These are phyloP conservation scores for Lolium perenne DNA, from an alignment of 176 grass and related monocot species.

Conservation along the genomic window DNA sequence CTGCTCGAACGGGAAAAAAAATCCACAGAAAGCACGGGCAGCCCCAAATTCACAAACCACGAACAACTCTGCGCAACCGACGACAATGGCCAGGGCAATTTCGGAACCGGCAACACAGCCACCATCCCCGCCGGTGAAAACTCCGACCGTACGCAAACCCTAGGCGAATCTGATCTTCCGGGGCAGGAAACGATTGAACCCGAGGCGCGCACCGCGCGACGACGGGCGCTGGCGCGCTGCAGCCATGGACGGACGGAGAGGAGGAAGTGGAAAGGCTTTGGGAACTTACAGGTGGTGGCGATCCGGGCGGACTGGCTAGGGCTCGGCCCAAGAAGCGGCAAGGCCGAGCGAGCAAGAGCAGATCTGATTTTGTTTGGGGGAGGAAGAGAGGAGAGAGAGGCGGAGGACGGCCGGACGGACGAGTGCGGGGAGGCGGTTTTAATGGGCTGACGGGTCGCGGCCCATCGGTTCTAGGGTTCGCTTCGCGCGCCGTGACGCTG, in stretches of 20 bases:
- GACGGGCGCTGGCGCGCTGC: not conserved
- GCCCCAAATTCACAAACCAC: not conserved
- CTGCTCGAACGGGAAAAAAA: not conserved
- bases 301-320: not conserved
- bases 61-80: not conserved
- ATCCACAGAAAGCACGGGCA: not conserved
- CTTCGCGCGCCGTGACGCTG: not conserved
- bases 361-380: not conserved
- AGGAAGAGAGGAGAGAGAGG: not conserved
- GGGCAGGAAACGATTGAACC: not conserved
- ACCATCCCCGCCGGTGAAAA: not conserved
- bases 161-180: not conserved
- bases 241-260: not conserved
- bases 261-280: not conserved
- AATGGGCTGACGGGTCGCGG: slow-evolving; percentile 25
- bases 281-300: slow-evolving; percentile 29
- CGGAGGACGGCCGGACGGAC: not conserved
- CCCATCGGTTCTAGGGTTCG: slow-evolving; percentile 29
- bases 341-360: slow-evolving; percentile 5
- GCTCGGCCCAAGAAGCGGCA: slow-evolving; percentile 44
- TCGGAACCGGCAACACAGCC: not conserved
- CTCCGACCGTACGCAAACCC: not conserved
- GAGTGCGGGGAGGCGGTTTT: not conserved
- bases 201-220: not conserved
- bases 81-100: not conserved